Evolutionary conservation across 73 alveolate genomes (phyloP).

Genomic region (Blepharisma stoltei): DNA sequence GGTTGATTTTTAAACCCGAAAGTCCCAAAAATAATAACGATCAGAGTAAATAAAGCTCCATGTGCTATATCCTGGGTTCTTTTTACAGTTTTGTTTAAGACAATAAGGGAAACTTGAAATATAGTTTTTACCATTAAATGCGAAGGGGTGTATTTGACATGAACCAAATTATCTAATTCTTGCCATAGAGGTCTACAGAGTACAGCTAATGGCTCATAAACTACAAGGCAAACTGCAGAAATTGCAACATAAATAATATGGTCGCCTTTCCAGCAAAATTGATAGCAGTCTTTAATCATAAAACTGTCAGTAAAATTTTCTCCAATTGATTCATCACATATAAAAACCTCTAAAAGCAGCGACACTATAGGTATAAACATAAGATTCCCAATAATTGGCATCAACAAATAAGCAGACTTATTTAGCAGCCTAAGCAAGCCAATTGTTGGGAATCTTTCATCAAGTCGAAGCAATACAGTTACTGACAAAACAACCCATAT

Average conservation of each 20-base stretch:
- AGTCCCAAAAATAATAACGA: neutral
- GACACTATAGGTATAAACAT: slow-evolving; percentile 17
- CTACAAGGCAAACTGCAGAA: neutral
- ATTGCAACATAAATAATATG: neutral
- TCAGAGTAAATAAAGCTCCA: neutral
- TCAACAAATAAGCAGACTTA: neutral
- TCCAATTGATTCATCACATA: slow-evolving; percentile 18
- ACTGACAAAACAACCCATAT: neutral
- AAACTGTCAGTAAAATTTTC: slow-evolving; percentile 5
- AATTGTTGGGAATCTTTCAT: neutral
- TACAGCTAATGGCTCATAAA: slow-evolving; percentile 24
- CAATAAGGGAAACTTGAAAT: neutral
- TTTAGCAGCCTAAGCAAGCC: neutral
- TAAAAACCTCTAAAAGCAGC: slow-evolving; percentile 1
- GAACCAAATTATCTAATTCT: neutral
- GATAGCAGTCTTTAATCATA: neutral
- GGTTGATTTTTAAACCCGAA: neutral
- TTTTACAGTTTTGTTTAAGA: neutral
- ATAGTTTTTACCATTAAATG: neutral
- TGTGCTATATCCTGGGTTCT: neutral
- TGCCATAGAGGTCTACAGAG: slow-evolving; percentile 28
- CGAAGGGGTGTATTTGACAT: neutral
- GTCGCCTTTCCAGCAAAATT: neutral
- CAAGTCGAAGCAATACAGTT: neutral
- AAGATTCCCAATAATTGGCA: slow-evolving; percentile 29